These are phyloP conservation scores for Spinacia oleracea DNA, from an alignment of 179 eudicot genomes.

Conservation along the genomic window DNA sequence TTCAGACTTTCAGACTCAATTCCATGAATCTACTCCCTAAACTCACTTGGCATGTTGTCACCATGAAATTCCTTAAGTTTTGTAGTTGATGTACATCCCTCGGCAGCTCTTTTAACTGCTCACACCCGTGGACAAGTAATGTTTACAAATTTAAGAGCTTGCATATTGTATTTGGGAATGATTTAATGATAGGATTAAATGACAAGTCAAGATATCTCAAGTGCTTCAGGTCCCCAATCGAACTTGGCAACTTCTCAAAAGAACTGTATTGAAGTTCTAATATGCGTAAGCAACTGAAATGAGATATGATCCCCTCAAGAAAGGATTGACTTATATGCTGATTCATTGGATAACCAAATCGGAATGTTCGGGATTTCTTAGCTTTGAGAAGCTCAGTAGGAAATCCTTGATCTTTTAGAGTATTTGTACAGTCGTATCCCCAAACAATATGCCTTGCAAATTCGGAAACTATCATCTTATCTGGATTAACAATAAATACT, in stretches of 20 bases:
- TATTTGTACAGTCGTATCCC: constrained; percentile 11
- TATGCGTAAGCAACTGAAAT: constrained; percentile 34
- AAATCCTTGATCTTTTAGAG: constrained; percentile 3
- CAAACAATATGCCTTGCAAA: constrained; percentile 32
- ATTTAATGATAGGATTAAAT: constrained; percentile 30
- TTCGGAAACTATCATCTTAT: constrained; percentile 15
- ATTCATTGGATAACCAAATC: constrained; percentile 15
- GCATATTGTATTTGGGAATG: no score
- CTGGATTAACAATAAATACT: constrained; percentile 20
- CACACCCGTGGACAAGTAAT: constrained; percentile 34
- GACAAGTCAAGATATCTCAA: constrained; percentile 39
- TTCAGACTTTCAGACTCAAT: no score
- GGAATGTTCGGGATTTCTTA: constrained; percentile 35
- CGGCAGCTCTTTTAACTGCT: constrained; percentile 39
- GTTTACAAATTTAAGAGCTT: constrained; percentile 46
- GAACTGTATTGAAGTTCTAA: constrained; percentile 20
- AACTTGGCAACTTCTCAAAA: constrained; percentile 43
- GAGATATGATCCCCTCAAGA: no score
- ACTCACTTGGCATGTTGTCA: constrained; percentile 34
- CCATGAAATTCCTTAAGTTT: no score
- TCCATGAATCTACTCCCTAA: constrained; percentile 8
- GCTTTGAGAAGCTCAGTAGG: constrained; percentile 28
- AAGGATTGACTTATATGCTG: constrained; percentile 24
- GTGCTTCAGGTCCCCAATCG: constrained; percentile 44
- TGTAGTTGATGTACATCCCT: constrained; percentile 28